A percentile compares a stretch with the other conserved stretches of the same genome.
Conservation (phyloP, 176 grass and related monocot species). For the Themeda triandra region DNA sequence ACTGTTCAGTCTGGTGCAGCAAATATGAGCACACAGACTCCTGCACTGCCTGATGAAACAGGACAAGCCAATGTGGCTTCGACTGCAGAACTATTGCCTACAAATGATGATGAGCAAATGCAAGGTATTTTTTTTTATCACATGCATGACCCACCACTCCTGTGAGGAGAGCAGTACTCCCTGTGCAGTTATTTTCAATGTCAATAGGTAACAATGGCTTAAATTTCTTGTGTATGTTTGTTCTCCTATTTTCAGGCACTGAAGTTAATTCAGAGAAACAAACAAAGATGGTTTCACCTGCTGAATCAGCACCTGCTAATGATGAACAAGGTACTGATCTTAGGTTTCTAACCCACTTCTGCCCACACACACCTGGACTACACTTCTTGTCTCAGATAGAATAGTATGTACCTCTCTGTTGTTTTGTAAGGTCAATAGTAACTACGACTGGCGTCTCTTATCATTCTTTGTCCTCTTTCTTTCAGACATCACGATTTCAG, state of each 20-base stretch:
- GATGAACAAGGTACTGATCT: constrained; percentile 29
- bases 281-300: constrained; percentile 11
- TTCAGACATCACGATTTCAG: not conserved
- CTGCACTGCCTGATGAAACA: constrained; percentile 15
- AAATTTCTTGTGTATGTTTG: not conserved
- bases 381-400: not conserved
- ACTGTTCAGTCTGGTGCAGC: not conserved
- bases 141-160: not conserved
- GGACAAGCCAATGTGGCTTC: not conserved
- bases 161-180: not conserved
- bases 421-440: not conserved
- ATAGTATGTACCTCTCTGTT: not conserved
- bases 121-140: constrained; percentile 33
- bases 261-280: not conserved
- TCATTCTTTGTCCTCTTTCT: not conserved
- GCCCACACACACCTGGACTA: not conserved
- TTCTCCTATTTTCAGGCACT: constrained; percentile 16
- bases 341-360: not conserved
- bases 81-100: not conserved
- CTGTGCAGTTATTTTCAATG: not conserved
- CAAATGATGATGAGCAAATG: not conserved
- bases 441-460: not conserved
- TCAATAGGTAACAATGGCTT: not conserved
- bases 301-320: constrained; percentile 20
- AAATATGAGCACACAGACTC: constrained; percentile 14